A percentile compares a stretch with the other conserved stretches of the same genome.
These are phyloP conservation scores for Phyllosticta citrichinensis DNA, from an alignment of 2,329 filamentous ascomycete genomes.

Conservation along the genomic window DNA sequence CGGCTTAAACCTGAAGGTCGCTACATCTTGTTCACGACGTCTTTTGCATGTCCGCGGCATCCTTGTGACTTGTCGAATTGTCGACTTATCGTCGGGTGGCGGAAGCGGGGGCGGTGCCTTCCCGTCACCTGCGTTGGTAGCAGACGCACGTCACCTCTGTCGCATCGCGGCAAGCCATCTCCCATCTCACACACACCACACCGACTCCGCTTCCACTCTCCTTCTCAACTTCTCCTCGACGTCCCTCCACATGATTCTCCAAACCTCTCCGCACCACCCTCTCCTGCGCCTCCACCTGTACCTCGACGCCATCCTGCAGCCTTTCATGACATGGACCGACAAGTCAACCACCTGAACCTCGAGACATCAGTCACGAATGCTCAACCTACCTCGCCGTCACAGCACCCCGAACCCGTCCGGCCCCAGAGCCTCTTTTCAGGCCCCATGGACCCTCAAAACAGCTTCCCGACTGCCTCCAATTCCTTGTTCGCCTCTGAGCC, in stretches of 20 bases:
- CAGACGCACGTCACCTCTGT: neutral
- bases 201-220: neutral
- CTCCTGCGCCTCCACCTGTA: neutral
- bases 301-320: neutral
- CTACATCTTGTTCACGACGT: neutral
- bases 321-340: conserved; percentile 6
- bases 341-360: conserved; percentile 10
- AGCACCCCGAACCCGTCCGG: neutral
- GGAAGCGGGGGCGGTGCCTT: neutral
- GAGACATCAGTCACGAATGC: conserved; percentile 4
- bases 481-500: conserved; percentile 4
- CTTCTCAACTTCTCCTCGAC: neutral
- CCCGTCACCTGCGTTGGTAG: neutral
- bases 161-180: neutral
- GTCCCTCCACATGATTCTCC: neutral
- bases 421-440: conserved; percentile 1
- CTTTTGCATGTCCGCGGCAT: neutral
- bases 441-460: neutral
- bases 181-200: neutral
- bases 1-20: no score
- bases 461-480: neutral
- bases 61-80: neutral
- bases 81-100: neutral
- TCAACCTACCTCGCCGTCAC: neutral
- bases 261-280: neutral